Evolutionary conservation across 495 filamentous ascomycete genomes (phyloP), one percentile per base, ranked within the genome.

Genomic region (Melanomma pulvis-pyrius): DNA sequence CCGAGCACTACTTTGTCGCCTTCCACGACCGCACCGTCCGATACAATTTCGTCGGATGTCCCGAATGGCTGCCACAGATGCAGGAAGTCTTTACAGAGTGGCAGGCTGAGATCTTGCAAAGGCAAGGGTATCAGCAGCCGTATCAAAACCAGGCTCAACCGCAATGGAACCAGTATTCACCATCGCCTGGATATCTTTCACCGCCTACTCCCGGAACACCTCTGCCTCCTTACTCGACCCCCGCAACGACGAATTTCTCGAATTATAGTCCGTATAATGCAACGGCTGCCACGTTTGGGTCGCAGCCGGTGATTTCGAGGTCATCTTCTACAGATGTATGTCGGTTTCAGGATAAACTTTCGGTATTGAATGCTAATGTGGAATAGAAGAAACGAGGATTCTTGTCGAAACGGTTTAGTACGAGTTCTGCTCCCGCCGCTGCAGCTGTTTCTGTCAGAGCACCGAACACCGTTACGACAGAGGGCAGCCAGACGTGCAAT

Each of bases 31-130:
- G 61, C 21, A 65, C 59, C 12, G 61, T 71, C 15, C 65, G 68
- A 52, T 71, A 71, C 65, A 68, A 64, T 28, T 61, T 71, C 61
- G 49, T 26, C 17, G 56, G 56, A 0, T 26, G 41, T 4, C 46
- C 52, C 1, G 65, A 71, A 53, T 71, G 69, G 69, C 65, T 71
- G 61, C 69, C 65, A 24, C 69, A 65, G 34, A 71, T 71, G 60
- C 65, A 62, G 36, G 54, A 68, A 55, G 69, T 68, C n/a, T 71
- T 71, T 44, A 1, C 22, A 8, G 60, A 68, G 30, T 71, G 69
- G 69, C 69, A 71, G 34, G 50, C 28, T 2, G 69, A 71, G 48
- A 63, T 67, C 39, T 28, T 54, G 61, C 39, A 52, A 30, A 29
- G 22, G 32, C 60, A 56, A 57, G 28, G 19, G 48, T 59, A 32